Base-by-base conservation (phyloP, 2,329 filamentous ascomycete species). In the Colletotrichum sp. region DNA sequence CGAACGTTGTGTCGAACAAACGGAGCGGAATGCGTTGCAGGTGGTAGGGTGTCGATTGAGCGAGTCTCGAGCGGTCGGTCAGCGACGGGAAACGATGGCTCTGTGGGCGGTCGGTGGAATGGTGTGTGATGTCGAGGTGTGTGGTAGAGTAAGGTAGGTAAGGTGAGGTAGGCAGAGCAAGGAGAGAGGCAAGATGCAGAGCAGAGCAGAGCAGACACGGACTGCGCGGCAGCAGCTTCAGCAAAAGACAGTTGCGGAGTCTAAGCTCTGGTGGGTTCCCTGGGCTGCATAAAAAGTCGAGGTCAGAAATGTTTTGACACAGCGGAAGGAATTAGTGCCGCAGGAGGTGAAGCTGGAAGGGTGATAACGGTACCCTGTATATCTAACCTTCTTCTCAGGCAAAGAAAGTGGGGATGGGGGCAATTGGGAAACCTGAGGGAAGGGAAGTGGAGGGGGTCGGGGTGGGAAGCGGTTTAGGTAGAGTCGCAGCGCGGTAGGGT, bases 221-320 rank as follows among this genome's bases (percentile, higher is more conserved):
- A 44, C 36, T 68, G 68, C 59, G 69, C 76, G 74, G 72, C 71
- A 73, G 71, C 36, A 72, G 68, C 55, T 44, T 44, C 36, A 44
- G 36, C 36, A 68, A 65, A 61, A 36, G 70, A 60, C 68, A 64
- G 73, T 59, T 75, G 73, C 25, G 73, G 57, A 69, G 52, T 78
- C 77, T 73, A 74, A 76, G 73, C 71, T 76, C 78, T 79, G 79
- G 78, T 79, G 81, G 79, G 75, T 78, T 77, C 74, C 48, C 78
- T 77, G 77, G 80, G 81, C 82, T 82, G 82, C 82, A 83, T 83
- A 80, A 83, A 82, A 61, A 72, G 63, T 75, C 73, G 64, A 75
- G 81, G 81, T 85, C 80, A 85, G 83, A 84, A 85, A 84, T 81
- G 81, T 82, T 82, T 84, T 82, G 82, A 81, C 81, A 83, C 83